These are phyloP conservation scores for Penicillium odoratum DNA, from an alignment of 495 filamentous ascomycete genomes.

Conservation along the genomic window DNA sequence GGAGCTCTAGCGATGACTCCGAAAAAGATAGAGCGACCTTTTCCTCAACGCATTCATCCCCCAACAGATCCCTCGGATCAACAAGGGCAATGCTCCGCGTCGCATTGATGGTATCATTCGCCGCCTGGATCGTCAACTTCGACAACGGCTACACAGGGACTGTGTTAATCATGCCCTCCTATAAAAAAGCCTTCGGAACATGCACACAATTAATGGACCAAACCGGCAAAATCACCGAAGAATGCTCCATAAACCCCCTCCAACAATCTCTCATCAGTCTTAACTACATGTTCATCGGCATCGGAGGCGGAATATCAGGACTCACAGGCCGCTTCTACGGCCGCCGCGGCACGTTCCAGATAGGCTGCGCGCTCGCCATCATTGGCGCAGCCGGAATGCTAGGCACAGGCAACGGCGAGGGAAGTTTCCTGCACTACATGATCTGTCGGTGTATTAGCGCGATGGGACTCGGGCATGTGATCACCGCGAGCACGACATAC, in stretches of 20 bases:
- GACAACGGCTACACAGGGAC: constrained; percentile 29
- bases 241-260: constrained; percentile 24
- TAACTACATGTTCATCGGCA: constrained; percentile 27
- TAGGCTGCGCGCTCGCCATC: constrained; percentile 7
- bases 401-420: constrained; percentile 18
- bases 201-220: constrained; percentile 19
- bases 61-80: constrained; percentile 6
- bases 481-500: constrained; percentile 22
- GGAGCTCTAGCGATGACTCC: not conserved
- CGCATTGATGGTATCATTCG: constrained; percentile 24
- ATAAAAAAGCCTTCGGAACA: constrained; percentile 24
- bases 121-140: constrained; percentile 30
- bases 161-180: constrained; percentile 31
- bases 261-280: constrained; percentile 34
- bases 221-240: constrained; percentile 7
- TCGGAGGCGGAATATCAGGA: constrained; percentile 27
- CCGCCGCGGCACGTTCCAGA: constrained; percentile 8
- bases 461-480: constrained; percentile 27
- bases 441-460: constrained; percentile 33
- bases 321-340: constrained; percentile 20
- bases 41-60: not conserved
- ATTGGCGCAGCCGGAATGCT: constrained; percentile 12
- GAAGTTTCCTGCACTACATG: constrained; percentile 31
- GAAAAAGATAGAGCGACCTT: constrained; percentile 5
- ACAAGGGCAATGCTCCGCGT: constrained; percentile 26